These are phyloP conservation scores for Tetrahymena borealis DNA, from an alignment of 73 alveolate genomes.

Conservation along the genomic window DNA sequence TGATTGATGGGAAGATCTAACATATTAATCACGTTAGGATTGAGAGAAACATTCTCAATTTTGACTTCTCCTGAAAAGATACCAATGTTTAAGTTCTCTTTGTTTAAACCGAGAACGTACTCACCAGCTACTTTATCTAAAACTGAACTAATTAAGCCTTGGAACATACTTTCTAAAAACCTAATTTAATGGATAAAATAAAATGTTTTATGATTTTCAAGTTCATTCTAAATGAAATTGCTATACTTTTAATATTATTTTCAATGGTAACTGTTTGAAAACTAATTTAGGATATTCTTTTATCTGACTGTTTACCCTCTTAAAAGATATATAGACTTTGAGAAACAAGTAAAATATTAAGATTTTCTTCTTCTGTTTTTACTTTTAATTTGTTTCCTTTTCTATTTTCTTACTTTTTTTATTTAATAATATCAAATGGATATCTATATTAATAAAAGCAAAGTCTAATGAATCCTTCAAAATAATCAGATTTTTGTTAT, in stretches of 20 bases:
- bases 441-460: no score
- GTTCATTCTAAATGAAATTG: not conserved
- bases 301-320: no score
- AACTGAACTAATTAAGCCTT: not conserved
- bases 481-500: no score
- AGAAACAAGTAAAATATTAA: no score
- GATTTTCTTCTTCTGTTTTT: no score
- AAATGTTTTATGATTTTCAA: not conserved
- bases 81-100: constrained; percentile 62
- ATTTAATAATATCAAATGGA: no score
- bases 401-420: no score
- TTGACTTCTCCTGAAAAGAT: constrained; percentile 56
- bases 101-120: constrained; percentile 83
- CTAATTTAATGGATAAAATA: not conserved
- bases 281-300: no score
- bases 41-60: constrained; percentile 76
- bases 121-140: constrained; percentile 52
- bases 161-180: not conserved
- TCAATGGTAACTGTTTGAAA: no score
- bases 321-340: no score
- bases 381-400: no score
- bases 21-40: constrained; percentile 76
- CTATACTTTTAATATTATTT: not conserved
- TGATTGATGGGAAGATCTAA: constrained; percentile 79
- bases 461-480: no score